Evolutionary conservation across 257 asterid genomes (phyloP).

Genomic region (Oldenlandia corymbosa): DNA sequence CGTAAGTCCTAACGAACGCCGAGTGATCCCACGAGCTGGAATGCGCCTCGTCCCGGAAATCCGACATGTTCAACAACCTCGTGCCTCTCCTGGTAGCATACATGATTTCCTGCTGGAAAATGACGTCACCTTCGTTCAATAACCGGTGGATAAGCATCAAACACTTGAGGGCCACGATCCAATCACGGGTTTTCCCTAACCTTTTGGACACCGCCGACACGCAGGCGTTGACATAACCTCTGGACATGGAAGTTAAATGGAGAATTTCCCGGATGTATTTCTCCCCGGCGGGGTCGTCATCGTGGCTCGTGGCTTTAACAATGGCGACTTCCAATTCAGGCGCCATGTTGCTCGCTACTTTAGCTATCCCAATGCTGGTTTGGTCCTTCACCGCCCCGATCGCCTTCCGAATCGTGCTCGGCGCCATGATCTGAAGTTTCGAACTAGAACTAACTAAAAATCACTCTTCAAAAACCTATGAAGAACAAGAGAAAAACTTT

Average conservation of each 20-base stretch:
- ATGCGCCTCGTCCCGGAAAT: constrained; percentile 82
- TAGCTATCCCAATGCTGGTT: constrained; percentile 69
- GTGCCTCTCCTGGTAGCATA: constrained; percentile 67
- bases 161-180: constrained; percentile 78
- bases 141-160: constrained; percentile 61
- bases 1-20: constrained; percentile 63
- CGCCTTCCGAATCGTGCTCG: constrained; percentile 67
- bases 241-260: constrained; percentile 52
- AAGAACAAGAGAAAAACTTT: too few species aligned
- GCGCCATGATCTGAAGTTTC: constrained; percentile 61
- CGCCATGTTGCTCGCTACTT: constrained; percentile 70
- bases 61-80: constrained; percentile 57
- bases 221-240: constrained; percentile 60
- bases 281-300: constrained; percentile 74
- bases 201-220: constrained; percentile 50
- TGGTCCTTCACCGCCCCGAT: constrained; percentile 86
- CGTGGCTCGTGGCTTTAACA: constrained; percentile 79
- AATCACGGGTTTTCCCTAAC: constrained; percentile 70
- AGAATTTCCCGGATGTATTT: constrained; percentile 62
- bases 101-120: constrained; percentile 66
- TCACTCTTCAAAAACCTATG: too few species aligned
- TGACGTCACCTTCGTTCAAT: constrained; percentile 53
- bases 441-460: not conserved
- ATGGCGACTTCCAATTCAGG: constrained; percentile 77
- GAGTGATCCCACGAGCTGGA: constrained; percentile 75